These are phyloP conservation scores for Tillandsia fasciculata DNA, from an alignment of 176 grass and related monocot genomes.

Conservation along the genomic window DNA sequence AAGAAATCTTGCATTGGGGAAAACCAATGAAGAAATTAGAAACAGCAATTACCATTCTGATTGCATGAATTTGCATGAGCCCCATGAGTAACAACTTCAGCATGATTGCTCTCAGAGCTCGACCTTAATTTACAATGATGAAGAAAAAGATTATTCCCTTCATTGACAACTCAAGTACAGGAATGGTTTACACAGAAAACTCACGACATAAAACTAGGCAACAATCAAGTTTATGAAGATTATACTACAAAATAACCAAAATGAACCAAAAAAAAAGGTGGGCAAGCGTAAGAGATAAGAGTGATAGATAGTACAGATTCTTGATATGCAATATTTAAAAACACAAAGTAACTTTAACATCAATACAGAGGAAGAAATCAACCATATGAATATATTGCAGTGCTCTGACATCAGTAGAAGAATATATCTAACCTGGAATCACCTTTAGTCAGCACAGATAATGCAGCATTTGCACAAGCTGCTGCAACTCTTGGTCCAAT, in stretches of 20 bases:
- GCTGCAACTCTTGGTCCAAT: constrained; percentile 96
- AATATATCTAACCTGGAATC: constrained; percentile 51
- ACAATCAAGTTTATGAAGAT: not conserved
- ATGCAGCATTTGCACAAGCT: constrained; percentile 64
- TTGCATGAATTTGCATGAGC: constrained; percentile 25
- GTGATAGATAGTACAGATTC: no score
- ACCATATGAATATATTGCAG: constrained; percentile 2
- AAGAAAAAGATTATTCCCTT: not conserved
- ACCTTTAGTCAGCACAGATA: constrained; percentile 66
- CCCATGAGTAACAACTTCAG: constrained; percentile 41
- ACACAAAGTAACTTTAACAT: not conserved
- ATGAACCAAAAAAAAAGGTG: no score
- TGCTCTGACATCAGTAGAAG: constrained; percentile 15
- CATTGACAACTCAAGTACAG: not conserved
- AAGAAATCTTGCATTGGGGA: not conserved
- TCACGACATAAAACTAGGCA: constrained; percentile 3
- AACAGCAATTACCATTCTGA: constrained; percentile 44
- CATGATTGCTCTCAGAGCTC: constrained; percentile 42
- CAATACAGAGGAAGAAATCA: not conserved
- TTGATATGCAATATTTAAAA: no score
- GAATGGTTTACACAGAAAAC: not conserved
- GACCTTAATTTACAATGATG: constrained; percentile 40
- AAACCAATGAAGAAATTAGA: not conserved
- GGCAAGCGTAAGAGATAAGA: no score
- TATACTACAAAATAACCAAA: not conserved